These are phyloP conservation scores for Clonostachys rhizophaga DNA, from an alignment of 2,329 filamentous ascomycete genomes.

Conservation along the genomic window DNA sequence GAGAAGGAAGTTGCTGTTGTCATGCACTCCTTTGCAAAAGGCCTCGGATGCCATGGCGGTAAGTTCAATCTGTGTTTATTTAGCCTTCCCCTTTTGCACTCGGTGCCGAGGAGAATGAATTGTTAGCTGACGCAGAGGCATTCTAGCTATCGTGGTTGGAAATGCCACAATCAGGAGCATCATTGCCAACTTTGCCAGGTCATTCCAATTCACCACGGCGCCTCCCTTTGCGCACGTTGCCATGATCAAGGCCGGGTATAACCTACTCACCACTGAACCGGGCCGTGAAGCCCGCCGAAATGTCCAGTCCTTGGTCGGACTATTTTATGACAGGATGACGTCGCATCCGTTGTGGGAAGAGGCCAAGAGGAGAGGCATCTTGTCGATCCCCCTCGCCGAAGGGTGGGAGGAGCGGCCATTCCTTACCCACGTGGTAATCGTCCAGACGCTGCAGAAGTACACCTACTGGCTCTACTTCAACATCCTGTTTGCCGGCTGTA, in stretches of 20 bases:
- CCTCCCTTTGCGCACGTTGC: background rate
- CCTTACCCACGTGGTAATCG: slow-evolving; percentile 17
- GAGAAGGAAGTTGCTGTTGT: no score
- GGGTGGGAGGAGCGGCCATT: slow-evolving; percentile 7
- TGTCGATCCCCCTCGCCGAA: slow-evolving; percentile 16
- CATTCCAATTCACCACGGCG: background rate
- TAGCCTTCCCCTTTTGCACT: no score
- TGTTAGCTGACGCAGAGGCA: no score
- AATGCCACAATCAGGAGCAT: no score
- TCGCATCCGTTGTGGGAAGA: slow-evolving; percentile 9
- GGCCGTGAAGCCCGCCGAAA: background rate
- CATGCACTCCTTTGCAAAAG: no score
- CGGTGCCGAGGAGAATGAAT: no score
- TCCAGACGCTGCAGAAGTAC: slow-evolving; percentile 11
- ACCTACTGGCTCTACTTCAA: slow-evolving; percentile 13
- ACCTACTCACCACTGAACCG: no score
- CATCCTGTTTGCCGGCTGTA: slow-evolving; percentile 9
- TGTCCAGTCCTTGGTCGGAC: slow-evolving; percentile 9
- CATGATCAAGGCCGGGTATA: no score
- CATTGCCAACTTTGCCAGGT: background rate
- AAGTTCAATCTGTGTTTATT: background rate
- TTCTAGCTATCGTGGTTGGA: no score
- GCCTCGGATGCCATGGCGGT: background rate
- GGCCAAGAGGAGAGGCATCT: slow-evolving; percentile 10
- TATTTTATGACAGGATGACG: slow-evolving; percentile 12